phyloP scores from a whole-genome alignment of 208 protist species.

The Tritrichomonas musculus region DNA sequence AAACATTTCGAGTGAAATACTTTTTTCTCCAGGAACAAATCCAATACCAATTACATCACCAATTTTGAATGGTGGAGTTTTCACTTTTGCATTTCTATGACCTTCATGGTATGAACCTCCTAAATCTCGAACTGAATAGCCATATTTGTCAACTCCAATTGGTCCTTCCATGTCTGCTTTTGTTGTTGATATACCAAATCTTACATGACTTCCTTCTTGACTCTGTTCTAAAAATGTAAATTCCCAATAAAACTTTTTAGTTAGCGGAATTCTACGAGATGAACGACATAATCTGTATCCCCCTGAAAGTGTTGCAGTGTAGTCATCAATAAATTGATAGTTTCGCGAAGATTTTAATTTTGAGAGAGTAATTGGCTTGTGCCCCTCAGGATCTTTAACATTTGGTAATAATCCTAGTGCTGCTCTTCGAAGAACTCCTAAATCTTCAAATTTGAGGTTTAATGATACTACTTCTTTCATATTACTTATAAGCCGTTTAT shows the following conservation, averaged over 20 bases:
- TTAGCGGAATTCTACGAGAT: not conserved
- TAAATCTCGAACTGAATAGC: not conserved
- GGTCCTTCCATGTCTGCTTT: slow-evolving; percentile 25
- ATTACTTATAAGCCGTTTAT: not conserved
- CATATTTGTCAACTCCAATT: not conserved
- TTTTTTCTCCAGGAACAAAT: not conserved
- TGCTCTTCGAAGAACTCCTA: not conserved
- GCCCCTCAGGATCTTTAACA: not conserved
- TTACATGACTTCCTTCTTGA: not conserved
- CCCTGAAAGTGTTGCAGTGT: not conserved
- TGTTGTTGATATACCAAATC: not conserved
- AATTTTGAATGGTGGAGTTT: not conserved
- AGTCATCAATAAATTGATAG: not conserved
- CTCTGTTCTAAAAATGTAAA: not conserved
- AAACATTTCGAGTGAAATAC: not conserved
- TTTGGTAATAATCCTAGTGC: not conserved
- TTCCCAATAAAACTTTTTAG: not conserved
- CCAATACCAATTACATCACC: not conserved
- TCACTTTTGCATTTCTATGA: not conserved
- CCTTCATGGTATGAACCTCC: not conserved
- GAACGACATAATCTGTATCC: not conserved
- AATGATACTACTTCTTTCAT: not conserved
- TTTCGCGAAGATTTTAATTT: not conserved
- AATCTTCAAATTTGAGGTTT: not conserved
- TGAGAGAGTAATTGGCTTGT: not conserved